These are phyloP conservation scores for Scheffersomyces cryptocercus DNA, from an alignment of 1,139 yeast species.

Conservation along the genomic window DNA sequence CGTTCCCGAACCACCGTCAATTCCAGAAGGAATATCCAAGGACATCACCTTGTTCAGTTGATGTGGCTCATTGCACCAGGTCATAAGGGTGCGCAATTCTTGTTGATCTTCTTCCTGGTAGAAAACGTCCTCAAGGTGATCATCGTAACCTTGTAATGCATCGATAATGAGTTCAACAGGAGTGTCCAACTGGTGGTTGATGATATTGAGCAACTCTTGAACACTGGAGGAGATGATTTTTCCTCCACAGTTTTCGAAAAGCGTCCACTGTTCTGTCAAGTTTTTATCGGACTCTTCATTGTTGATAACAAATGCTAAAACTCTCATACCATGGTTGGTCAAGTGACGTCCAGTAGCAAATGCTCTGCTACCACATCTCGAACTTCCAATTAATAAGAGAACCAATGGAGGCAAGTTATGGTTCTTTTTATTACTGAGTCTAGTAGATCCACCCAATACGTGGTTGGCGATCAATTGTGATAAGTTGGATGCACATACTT, in stretches of 20 bases:
- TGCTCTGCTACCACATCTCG: slow-evolving; percentile 74
- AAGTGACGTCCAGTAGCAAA: slow-evolving; percentile 80
- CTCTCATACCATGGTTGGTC: slow-evolving; percentile 71
- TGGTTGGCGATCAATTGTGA: slow-evolving; percentile 55
- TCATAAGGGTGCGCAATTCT: slow-evolving; percentile 47
- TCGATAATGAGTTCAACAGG: slow-evolving; percentile 81
- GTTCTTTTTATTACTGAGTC: slow-evolving; percentile 56
- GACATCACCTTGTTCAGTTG: slow-evolving; percentile 58
- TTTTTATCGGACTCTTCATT: slow-evolving; percentile 33
- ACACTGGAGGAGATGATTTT: slow-evolving; percentile 40
- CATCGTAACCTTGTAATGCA: slow-evolving; percentile 82
- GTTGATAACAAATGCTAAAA: slow-evolving; percentile 52
- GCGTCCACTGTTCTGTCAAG: slow-evolving; percentile 44
- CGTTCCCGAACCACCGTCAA: slow-evolving; percentile 83
- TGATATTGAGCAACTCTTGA: slow-evolving; percentile 28
- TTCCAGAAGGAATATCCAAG: slow-evolving; percentile 80
- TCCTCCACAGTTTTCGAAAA: slow-evolving; percentile 53
- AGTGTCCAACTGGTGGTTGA: slow-evolving; percentile 54
- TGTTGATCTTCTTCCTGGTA: slow-evolving; percentile 39
- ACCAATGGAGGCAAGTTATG: slow-evolving; percentile 82
- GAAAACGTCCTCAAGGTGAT: slow-evolving; percentile 55
- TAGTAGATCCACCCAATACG: slow-evolving; percentile 66
- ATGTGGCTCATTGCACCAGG: slow-evolving; percentile 67
- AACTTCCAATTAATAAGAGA: slow-evolving; percentile 69
- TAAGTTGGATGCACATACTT: slow-evolving; percentile 71